Base-by-base conservation (phyloP, 2,329 filamentous ascomycete species). In the Rutstroemia sp. region DNA sequence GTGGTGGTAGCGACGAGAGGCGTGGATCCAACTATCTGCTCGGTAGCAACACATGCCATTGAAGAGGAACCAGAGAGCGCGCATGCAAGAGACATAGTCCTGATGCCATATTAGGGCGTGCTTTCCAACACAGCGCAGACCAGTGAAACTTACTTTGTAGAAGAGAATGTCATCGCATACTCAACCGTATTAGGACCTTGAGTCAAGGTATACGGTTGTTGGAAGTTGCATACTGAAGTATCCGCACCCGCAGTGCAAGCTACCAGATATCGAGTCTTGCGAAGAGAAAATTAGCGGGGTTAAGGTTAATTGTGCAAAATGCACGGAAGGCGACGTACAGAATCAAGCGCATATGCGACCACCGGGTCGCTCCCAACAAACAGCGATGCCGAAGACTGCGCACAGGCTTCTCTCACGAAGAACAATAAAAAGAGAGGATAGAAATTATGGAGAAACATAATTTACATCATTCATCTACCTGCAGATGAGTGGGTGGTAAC, bases 131-230 rank as follows among this genome's bases (percentile, higher is more conserved):
- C 10, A 4, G 17, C 17, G 9, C 9, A 1, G 12, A 7, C 4
- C 16, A 2, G 5, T 3, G 19, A 9, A 12, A 41, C 38, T 27
- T 58, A 58, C 56, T 23, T 47, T n/a, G 38, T 25, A 19, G 23
- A 42, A 21, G 59, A 49, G 14, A 58, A 52, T 17, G 53, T 53
- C 42, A 63, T 57, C 5, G 54, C 57, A 23, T 59, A 60, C 39
- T 55, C 48, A 14, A 60, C 39, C 2, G 60, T 64, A 5, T 27
- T 39, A 7, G 58, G 57, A 3, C 60, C 60, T 44, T 64, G 54
- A n/a, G 56, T 58, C 42, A 64, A n/a, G 3, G 58, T 61, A 16
- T 60, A 61, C 23, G 60, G 61, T 19, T 61, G 60, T 17, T 52
- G 49, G 50, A 64, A 63, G 23, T 58, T 51, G 45, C 59, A 63